Conservation (phyloP, 352 stramenopile genomes). For the Pythium apleroticum region DNA sequence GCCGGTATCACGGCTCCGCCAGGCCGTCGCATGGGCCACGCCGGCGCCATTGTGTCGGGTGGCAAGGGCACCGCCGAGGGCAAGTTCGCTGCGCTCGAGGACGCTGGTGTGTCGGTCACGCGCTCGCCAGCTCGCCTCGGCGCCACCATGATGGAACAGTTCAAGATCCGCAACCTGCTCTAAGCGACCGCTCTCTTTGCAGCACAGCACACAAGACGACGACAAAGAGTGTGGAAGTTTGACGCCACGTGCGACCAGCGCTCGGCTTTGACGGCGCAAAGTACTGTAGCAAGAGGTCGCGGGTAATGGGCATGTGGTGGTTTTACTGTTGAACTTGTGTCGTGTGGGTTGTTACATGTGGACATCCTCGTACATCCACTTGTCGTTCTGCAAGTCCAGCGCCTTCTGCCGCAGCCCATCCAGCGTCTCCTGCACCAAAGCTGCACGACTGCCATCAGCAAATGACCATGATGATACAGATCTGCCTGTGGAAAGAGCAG, state of each 20-base stretch:
- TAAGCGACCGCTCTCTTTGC: conserved; percentile 13
- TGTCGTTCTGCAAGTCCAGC: conserved; percentile 59
- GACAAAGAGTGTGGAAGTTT: background rate
- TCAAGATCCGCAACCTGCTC: conserved; percentile 72
- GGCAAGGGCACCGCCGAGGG: conserved; percentile 97
- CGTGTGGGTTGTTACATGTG: conserved; percentile 32
- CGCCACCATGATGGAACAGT: conserved; percentile 95
- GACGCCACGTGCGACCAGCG: conserved; percentile 1
- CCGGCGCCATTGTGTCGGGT: conserved; percentile 98
- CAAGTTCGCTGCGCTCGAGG: conserved; percentile 97
- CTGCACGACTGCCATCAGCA: conserved; percentile 32
- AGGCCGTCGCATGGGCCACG: conserved; percentile 98
- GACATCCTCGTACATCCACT: conserved; percentile 77
- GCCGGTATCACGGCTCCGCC: conserved; percentile 98
- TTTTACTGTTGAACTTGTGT: conserved; percentile 6
- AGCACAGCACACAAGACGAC: background rate
- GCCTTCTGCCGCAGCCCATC: conserved; percentile 50
- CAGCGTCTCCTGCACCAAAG: conserved; percentile 57
- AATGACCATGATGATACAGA: too few species aligned
- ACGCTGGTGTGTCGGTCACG: conserved; percentile 95
- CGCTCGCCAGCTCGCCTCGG: conserved; percentile 96
- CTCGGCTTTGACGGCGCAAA: background rate
- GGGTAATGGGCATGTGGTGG: conserved; percentile 1
- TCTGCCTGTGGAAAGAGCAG: too few species aligned
- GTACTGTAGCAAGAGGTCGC: background rate